Conservation (phyloP, 805 yeast species). For the Candida odintsovae region DNA sequence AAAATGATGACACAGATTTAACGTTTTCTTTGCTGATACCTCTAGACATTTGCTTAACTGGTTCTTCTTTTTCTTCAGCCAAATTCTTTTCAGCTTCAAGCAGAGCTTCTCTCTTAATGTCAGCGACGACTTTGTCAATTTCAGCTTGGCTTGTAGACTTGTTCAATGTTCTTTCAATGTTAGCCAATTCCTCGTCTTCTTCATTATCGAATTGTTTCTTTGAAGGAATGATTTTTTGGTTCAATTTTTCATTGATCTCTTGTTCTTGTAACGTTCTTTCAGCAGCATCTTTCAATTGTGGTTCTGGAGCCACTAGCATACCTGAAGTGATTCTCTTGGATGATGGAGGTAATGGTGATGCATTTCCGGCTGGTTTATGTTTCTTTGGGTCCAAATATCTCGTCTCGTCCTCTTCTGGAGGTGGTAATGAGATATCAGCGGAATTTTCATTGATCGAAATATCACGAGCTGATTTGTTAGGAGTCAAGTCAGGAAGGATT, state of each 20-base stretch:
- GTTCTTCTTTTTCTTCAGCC: neutral
- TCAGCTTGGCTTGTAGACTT: neutral
- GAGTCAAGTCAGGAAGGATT: slow-evolving; percentile 25
- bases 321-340: slow-evolving; percentile 37
- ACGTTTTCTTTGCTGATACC: slow-evolving; percentile 3
- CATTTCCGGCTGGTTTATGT: slow-evolving; percentile 9
- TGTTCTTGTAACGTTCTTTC: slow-evolving; percentile 33
- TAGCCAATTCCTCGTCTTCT: neutral
- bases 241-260: slow-evolving; percentile 24
- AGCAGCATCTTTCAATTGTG: slow-evolving; percentile 34
- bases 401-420: slow-evolving; percentile 20
- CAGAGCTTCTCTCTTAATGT: neutral
- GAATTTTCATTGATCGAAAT: slow-evolving; percentile 27
- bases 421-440: slow-evolving; percentile 26
- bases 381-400: slow-evolving; percentile 22
- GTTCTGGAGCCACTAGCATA: slow-evolving; percentile 38
- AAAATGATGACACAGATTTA: slow-evolving; percentile 11
- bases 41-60: neutral
- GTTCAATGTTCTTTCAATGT: neutral
- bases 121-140: neutral
- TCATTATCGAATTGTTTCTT: slow-evolving; percentile 11
- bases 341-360: slow-evolving; percentile 20
- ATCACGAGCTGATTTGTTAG: slow-evolving; percentile 21
- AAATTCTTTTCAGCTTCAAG: neutral
- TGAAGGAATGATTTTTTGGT: slow-evolving; percentile 18